Percentiles rank a stretch among this genome's conserved stretches.
phyloP scores from a whole-genome alignment of 495 filamentous ascomycete genomes.

The Achaetomiella virescens region DNA sequence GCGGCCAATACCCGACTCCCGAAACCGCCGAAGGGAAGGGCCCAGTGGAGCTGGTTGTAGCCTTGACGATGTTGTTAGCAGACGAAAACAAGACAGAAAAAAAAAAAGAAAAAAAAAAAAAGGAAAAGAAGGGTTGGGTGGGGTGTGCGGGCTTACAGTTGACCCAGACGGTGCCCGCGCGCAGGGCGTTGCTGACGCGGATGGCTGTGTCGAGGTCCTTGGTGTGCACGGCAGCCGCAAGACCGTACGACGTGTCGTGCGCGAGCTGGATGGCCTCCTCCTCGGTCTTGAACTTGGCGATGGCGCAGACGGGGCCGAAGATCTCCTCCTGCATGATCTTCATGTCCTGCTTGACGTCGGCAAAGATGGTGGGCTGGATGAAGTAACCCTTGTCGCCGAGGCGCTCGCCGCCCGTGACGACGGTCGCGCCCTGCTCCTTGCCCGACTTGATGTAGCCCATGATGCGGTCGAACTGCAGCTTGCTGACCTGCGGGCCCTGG shows the following conservation, averaged over 20 bases:
- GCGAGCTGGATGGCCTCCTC: constrained; percentile 76
- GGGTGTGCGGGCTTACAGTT: constrained; percentile 56
- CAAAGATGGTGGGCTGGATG: constrained; percentile 97
- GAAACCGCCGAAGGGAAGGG: constrained; percentile 79
- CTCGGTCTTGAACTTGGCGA: constrained; percentile 89
- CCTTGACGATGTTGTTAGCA: constrained; percentile 11
- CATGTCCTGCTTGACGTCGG: constrained; percentile 81
- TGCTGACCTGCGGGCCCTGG: constrained; percentile 94
- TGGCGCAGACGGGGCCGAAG: constrained; percentile 89
- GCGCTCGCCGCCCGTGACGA: constrained; percentile 81
- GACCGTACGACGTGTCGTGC: constrained; percentile 80
- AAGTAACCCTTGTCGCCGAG: constrained; percentile 90
- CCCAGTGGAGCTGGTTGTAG: constrained; percentile 73
- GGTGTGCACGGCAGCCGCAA: constrained; percentile 91
- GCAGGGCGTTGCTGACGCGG: constrained; percentile 72
- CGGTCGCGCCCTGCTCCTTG: constrained; percentile 77
- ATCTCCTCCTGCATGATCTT: constrained; percentile 99
- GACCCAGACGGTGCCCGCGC: constrained; percentile 93
- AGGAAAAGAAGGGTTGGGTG: background rate
- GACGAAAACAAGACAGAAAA: no score
- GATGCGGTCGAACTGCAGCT: constrained; percentile 94
- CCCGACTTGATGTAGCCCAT: constrained; percentile 96
- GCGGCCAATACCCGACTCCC: constrained; percentile 90
- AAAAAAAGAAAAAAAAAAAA: no score
- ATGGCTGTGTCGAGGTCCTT: constrained; percentile 88